These are phyloP conservation scores for Penicillium atrosanguineum DNA, from an alignment of 495 filamentous ascomycete species.

Conservation along the genomic window DNA sequence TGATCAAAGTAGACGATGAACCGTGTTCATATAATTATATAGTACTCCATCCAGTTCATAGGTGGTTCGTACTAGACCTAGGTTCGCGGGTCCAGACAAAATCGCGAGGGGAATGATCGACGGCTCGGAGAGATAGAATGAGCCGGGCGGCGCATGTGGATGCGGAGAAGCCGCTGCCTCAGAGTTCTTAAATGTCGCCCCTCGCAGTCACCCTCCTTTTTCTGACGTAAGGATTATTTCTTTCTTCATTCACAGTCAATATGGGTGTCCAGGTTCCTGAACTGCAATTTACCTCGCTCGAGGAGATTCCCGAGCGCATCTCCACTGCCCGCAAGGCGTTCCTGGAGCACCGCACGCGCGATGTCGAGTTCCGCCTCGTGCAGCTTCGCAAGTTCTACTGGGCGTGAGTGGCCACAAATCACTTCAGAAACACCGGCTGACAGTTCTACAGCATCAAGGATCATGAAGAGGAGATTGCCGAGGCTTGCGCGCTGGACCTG, in stretches of 20 bases:
- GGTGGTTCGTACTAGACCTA: not conserved
- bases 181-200: not conserved
- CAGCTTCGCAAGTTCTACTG: conserved; percentile 94
- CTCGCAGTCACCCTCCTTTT: not conserved
- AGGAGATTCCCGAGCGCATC: conserved; percentile 60
- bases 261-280: conserved; percentile 44
- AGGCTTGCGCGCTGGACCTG: conserved; percentile 72
- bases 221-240: conserved; percentile 9
- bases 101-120: conserved; percentile 10
- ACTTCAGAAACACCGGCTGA: conserved; percentile 2
- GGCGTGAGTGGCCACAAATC: conserved; percentile 52
- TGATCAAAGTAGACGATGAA: not conserved
- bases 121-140: conserved; percentile 5
- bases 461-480: conserved; percentile 62
- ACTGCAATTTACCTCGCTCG: conserved; percentile 64
- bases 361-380: conserved; percentile 72
- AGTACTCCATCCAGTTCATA: too few species aligned
- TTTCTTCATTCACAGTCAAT: conserved; percentile 2
- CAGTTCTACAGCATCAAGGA: conserved; percentile 59
- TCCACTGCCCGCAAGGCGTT: conserved; percentile 61
- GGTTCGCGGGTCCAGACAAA: not conserved
- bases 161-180: conserved; percentile 15
- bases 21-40: not conserved
- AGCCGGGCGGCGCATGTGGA: conserved; percentile 25
- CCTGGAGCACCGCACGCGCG: conserved; percentile 73